These are phyloP conservation scores for Piloderma croceum DNA, from an alignment of 768 basidiomycete species.

Conservation along the genomic window DNA sequence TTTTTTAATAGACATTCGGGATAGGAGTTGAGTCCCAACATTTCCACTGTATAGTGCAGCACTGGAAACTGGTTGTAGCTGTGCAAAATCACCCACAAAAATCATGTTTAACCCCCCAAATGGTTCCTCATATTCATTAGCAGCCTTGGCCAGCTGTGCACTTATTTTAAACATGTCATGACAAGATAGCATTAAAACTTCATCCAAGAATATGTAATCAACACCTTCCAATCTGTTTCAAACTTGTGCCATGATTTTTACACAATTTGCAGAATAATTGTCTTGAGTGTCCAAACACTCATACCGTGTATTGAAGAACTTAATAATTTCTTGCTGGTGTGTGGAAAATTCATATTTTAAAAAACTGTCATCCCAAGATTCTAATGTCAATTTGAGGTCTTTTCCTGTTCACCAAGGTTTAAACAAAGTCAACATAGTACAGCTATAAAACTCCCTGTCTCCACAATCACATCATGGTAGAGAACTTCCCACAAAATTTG, in stretches of 20 bases:
- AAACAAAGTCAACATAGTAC: constrained; percentile 12
- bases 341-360: constrained; percentile 10
- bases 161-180: constrained; percentile 20
- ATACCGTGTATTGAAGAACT: constrained; percentile 28
- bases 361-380: constrained; percentile 22
- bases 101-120: constrained; percentile 29
- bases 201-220: constrained; percentile 31
- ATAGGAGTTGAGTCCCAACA: neutral
- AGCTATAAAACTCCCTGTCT: constrained; percentile 10
- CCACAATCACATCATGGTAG: constrained; percentile 24
- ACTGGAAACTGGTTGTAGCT: constrained; percentile 24
- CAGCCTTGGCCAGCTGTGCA: constrained; percentile 14
- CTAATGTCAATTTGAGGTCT: constrained; percentile 3
- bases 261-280: constrained; percentile 24
- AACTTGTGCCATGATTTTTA: neutral
- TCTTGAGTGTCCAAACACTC: constrained; percentile 33
- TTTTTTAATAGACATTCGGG: neutral
- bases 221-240: constrained; percentile 12
- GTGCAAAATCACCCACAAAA: constrained; percentile 30
- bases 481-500: constrained; percentile 24
- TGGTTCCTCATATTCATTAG: constrained; percentile 7
- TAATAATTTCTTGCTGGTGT: constrained; percentile 15
- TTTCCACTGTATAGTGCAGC: constrained; percentile 10
- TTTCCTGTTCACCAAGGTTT: constrained; percentile 6
- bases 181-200: constrained; percentile 32